Evolutionary conservation across 2,329 filamentous ascomycete species (phyloP), one percentile per base, ranked within the genome.

Genomic region (Aspergillus intermedius): DNA sequence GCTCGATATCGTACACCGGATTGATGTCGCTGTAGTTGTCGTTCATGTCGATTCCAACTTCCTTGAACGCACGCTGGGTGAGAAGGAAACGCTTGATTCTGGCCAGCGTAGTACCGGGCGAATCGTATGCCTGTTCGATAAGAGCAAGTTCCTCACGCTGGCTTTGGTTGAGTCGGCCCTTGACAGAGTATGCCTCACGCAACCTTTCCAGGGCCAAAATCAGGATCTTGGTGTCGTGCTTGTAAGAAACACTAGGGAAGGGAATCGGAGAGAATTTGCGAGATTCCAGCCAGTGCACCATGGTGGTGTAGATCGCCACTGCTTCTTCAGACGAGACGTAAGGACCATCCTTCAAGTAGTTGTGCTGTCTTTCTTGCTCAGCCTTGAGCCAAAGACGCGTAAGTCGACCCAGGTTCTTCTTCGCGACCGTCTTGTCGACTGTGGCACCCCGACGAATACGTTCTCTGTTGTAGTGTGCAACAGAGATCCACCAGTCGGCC

Each of bases 21-120:
- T 98, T 98, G 76, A 98, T 98, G 15, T 89, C 91, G 76, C 84
- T 97, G 74, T 98, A 98, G 65, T 98, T 98, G 74, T 98, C 93
- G 68, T 98, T 98, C 93, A 98, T 98, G 66, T 98, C 93, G 58
- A 98, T 98, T 48, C 91, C 93, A 41, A 98, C 93, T 72, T 98
- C 93, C 73, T 98, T 98, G 80, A 98, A 98, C 1, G 94, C 93
- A 68, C 93, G 83, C 66, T 98, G 93, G 0, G 94, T 98, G 41
- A 98, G 81, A 54, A 98, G 76, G 77, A 97, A 97, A 44, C 93
- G 87, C 77, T 98, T 98, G 74, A 98, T 98, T 50, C 93, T 81
- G 54, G 95, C 91, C 49, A 98, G 70, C 0, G 93, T 97, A 1
- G 93, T 98, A 51, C 93, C 93, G 2, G 94, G 93, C 53, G 91